These are phyloP conservation scores for Phlegmacium glaucopus DNA, from an alignment of 768 basidiomycete genomes.

Conservation along the genomic window DNA sequence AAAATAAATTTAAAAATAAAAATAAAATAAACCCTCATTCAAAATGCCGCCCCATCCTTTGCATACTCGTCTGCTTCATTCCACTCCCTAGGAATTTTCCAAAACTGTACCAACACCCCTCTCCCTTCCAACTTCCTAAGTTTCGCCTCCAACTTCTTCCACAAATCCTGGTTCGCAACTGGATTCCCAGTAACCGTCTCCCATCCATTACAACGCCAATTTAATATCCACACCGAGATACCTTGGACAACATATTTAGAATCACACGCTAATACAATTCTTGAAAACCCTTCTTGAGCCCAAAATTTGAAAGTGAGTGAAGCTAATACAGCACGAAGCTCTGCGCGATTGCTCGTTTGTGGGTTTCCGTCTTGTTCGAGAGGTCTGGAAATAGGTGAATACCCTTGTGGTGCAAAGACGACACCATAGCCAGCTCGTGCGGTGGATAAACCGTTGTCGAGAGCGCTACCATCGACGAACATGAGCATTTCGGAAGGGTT, in stretches of 20 bases:
- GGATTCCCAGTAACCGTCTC: not conserved
- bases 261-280: constrained; percentile 6
- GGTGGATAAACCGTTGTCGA: not conserved
- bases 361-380: constrained; percentile 1
- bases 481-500: constrained; percentile 1
- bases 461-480: constrained; percentile 3
- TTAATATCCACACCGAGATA: not conserved
- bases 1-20: not conserved
- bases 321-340: constrained; percentile 1
- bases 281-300: constrained; percentile 5
- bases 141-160: not conserved
- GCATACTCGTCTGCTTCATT: constrained; percentile 8
- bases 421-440: constrained; percentile 5
- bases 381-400: not conserved
- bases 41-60: not conserved
- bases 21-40: not conserved
- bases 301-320: constrained; percentile 1
- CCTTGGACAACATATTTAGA: constrained; percentile 8
- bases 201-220: constrained; percentile 1
- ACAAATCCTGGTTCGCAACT: constrained; percentile 3
- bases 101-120: constrained; percentile 3
- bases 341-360: constrained; percentile 10
- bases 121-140: not conserved
- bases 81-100: constrained; percentile 7
- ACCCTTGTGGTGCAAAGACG: not conserved